Evolutionary conservation across 768 basidiomycete genomes (phyloP), one percentile per base, ranked within the genome.

Genomic region (Chiua virens): DNA sequence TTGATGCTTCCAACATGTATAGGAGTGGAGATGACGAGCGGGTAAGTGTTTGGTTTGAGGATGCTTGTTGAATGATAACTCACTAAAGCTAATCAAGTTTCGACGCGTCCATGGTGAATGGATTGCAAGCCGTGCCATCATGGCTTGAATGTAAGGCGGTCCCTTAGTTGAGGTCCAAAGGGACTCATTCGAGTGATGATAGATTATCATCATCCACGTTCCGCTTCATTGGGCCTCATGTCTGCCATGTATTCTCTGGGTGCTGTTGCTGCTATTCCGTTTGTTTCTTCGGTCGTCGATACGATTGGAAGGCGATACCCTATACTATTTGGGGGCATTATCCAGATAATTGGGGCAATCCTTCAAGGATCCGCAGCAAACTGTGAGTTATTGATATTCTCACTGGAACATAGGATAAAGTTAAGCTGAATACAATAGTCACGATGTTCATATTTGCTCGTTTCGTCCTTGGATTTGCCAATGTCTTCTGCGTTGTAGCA

Each of bases 41-140:
- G 57, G 57, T 38, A 32, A 53, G 57, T n/a, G n/a, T n/a, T n/a
- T n/a, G n/a, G n/a, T n/a, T 45, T 27, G 8, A 27, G 13, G 30
- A 9, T 23, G 9, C 6, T 8, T 17, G 0, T 5, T 42, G 25
- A 18, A 7, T 17, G 14, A 2, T n/a, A 3, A 11, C 2, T 6
- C 30, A 8, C 13, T 46, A 35, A 55, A 15, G 1, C 1, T 4
- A 1, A 18, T n/a, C 41, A 52, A 56, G 55, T 9, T 47, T 53
- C 34, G 52, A 55, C 11, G 79, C 79, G 0, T 80, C 80, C 1
- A 82, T 83, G 83, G 74, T 85, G 63, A 85, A 83, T 54, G 81
- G 79, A 34, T 60, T 85, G 42, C 83, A 85, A 63, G 79, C 80
- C 0, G 82, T 85, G 6, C 66, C 75, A 18, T 76, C 79, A 0